phyloP scores from a whole-genome alignment of 2,329 filamentous ascomycete genomes.

The Penicillium frequentans region DNA sequence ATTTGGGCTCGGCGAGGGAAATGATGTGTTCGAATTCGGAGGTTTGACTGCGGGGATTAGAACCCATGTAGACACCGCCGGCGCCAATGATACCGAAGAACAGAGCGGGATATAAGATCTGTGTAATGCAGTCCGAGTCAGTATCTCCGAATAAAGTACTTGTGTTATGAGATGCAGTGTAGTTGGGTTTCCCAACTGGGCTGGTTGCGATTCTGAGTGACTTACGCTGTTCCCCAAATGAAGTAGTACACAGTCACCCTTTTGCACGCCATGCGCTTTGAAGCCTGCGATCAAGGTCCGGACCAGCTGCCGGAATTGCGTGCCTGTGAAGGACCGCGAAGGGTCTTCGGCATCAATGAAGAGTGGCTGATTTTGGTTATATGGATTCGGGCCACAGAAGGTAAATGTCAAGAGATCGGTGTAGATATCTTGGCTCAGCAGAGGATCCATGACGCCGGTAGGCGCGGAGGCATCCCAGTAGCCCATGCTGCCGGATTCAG shows the following conservation, averaged over 20 bases:
- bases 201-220: constrained; percentile 1
- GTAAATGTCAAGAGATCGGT: constrained; percentile 46
- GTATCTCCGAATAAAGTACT: constrained; percentile 3
- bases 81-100: constrained; percentile 46
- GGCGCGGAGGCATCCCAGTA: constrained; percentile 13
- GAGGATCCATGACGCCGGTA: constrained; percentile 7
- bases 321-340: constrained; percentile 36
- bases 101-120: constrained; percentile 42
- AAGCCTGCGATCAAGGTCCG: constrained; percentile 43
- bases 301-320: constrained; percentile 36
- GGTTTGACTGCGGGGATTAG: constrained; percentile 50
- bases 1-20: constrained; percentile 43
- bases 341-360: constrained; percentile 46
- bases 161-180: not conserved
- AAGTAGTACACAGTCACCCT: constrained; percentile 46
- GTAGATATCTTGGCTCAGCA: constrained; percentile 23
- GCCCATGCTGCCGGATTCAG: constrained; percentile 7
- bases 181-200: not conserved
- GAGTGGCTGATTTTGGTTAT: constrained; percentile 39
- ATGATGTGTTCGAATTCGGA: constrained; percentile 51
- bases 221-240: constrained; percentile 45
- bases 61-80: constrained; percentile 52
- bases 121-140: constrained; percentile 15
- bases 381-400: constrained; percentile 36
- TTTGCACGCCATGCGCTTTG: constrained; percentile 37